Percentiles rank a stretch among this genome's conserved stretches.
Conservation (phyloP, 352 stramenopile species). For the Phytophthora brassicae region DNA sequence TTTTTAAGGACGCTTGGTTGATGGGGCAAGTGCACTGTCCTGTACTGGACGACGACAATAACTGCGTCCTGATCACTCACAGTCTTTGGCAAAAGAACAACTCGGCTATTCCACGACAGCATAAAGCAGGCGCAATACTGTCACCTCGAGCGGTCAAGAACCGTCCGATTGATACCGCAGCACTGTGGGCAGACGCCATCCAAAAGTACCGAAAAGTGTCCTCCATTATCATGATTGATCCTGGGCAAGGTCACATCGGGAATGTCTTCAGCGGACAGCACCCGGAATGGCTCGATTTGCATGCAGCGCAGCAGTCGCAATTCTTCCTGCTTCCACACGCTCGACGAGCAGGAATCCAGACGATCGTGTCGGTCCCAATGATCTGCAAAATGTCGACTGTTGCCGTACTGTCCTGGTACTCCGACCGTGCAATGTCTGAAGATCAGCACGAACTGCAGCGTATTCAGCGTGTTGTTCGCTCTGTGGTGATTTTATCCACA, state of each 20-base stretch:
- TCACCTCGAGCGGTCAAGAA: constrained; percentile 27
- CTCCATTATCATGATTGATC: constrained; percentile 75
- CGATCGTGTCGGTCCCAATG: constrained; percentile 74
- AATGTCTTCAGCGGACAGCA: constrained; percentile 75
- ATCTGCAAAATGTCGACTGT: constrained; percentile 83
- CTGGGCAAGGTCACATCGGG: constrained; percentile 71
- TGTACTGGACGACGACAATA: constrained; percentile 55
- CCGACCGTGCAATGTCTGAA: constrained; percentile 50
- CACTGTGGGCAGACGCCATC: constrained; percentile 50
- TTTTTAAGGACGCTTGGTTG: constrained; percentile 56
- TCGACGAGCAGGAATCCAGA: constrained; percentile 63
- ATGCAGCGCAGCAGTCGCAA: constrained; percentile 50
- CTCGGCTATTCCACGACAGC: background rate
- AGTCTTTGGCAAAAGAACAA: constrained; percentile 72
- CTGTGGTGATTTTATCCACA: constrained; percentile 61
- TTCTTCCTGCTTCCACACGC: constrained; percentile 79
- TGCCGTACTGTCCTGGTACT: constrained; percentile 83
- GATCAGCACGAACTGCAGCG: constrained; percentile 63
- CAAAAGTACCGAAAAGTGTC: constrained; percentile 76
- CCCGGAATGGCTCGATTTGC: constrained; percentile 66
- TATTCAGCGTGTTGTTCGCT: constrained; percentile 70
- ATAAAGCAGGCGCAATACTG: constrained; percentile 12
- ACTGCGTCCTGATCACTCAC: constrained; percentile 66
- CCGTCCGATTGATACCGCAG: constrained; percentile 28
- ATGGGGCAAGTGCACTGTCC: constrained; percentile 79